Base-by-base conservation (phyloP, 2,329 filamentous ascomycete species). In the Metarhizium guizhouense region DNA sequence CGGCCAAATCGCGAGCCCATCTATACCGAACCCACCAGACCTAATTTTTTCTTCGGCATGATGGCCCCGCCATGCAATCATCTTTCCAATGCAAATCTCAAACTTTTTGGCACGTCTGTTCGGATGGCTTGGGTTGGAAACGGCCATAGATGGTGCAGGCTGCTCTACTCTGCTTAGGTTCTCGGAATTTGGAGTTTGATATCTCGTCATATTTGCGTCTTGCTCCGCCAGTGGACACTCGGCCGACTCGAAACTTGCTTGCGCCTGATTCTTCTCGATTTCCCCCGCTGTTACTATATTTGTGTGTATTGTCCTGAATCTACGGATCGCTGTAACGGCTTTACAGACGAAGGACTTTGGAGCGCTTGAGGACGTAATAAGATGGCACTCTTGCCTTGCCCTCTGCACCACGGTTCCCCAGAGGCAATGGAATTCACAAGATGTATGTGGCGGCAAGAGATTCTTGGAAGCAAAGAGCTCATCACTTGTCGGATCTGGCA, bases 181-280 rank as follows among this genome's bases (percentile, higher is more conserved):
- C 63, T 69, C 67, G 67, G 68, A 69, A 68, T 71, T 64, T 70
- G 70, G 71, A 72, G 69, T 71, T 72, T 71, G 68, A 70, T 71
- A 69, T 71, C 65, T 71, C 63, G 66, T 67, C 67, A 68, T 64
- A 64, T 62, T 64, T 63, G 60, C 63, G 63, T 64, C 65, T 64
- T 61, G 62, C 64, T 62, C 56, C 58, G 34, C 38, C 51, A 16
- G 53, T 43, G n/a, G 30, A 54, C 54, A 38, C 20, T 32, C 42
- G 51, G 50, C 42, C 34, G 48, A 47, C 25, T 51, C 38, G 52
- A 34, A 52, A 49, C 4, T 32, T 34, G 42, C 52, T 52, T 53
- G 40, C 47, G 29, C 48, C 36, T 30, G 36, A n/a, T 51, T 51
- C 42, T 47, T 54, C 25, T 47, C 51, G 56, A 57, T 36, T 18